Conservation (phyloP, 2,329 filamentous ascomycete species). For the Leptographium procerum region DNA sequence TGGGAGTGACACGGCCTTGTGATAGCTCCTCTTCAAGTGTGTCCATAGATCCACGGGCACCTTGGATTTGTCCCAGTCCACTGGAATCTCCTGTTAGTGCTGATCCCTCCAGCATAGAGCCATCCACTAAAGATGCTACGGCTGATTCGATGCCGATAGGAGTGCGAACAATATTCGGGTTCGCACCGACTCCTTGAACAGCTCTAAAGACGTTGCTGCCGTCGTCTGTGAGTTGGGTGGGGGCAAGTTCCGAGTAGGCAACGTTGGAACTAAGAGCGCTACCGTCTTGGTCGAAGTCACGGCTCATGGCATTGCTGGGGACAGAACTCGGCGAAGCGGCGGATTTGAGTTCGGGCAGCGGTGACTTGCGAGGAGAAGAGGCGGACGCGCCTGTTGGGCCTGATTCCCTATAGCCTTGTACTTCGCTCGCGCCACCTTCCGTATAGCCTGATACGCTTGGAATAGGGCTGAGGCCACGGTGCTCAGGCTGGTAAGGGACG, state of each 20-base stretch:
- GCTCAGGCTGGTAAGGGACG: conserved; percentile 56
- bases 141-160: conserved; percentile 71
- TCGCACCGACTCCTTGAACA: conserved; percentile 59
- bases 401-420: conserved; percentile 45
- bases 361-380: conserved; percentile 51
- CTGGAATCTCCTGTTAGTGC: conserved; percentile 52
- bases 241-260: conserved; percentile 33
- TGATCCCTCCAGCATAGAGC: conserved; percentile 58
- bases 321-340: conserved; percentile 45
- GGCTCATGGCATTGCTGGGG: conserved; percentile 33
- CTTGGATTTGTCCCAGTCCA: conserved; percentile 30
- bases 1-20: conserved; percentile 18
- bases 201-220: conserved; percentile 52
- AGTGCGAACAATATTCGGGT: conserved; percentile 64
- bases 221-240: conserved; percentile 29
- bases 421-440: conserved; percentile 49
- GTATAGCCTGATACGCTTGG: conserved; percentile 85
- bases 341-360: conserved; percentile 27
- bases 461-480: conserved; percentile 72
- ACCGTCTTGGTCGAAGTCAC: conserved; percentile 49
- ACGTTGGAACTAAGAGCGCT: conserved; percentile 41
- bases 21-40: conserved; percentile 22
- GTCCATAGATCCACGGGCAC: conserved; percentile 24
- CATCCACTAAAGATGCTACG: conserved; percentile 75
- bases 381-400: conserved; percentile 35